A percentile compares a stretch with the other conserved stretches of the same genome.
Conservation (phyloP, 371 early-diverging fungal genomes). For the Mucor indicus region DNA sequence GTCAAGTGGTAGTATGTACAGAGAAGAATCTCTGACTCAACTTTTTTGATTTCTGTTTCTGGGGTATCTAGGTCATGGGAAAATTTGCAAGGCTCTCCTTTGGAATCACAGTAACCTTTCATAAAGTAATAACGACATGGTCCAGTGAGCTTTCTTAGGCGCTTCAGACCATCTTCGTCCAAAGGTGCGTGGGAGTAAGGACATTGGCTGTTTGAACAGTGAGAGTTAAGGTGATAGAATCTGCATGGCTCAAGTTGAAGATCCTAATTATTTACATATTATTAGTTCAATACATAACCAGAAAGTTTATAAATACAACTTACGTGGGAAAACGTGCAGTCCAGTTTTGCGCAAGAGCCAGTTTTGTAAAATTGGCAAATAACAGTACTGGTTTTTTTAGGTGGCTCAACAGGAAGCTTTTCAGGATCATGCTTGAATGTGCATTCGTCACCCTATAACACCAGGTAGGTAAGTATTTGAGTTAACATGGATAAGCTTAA, state of each 20-base stretch:
- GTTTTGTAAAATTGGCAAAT: constrained; percentile 30
- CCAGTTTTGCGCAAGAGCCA: constrained; percentile 21
- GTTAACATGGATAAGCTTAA: no score
- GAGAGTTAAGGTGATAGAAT: constrained; percentile 27
- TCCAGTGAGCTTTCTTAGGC: constrained; percentile 22
- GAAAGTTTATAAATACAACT: not conserved
- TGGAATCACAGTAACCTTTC: constrained; percentile 36
- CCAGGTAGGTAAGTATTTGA: no score
- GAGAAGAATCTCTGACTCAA: constrained; percentile 10
- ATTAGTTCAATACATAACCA: not conserved
- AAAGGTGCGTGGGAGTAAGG: constrained; percentile 34
- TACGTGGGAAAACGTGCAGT: constrained; percentile 36
- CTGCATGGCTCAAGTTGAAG: constrained; percentile 36
- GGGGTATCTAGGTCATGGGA: constrained; percentile 14
- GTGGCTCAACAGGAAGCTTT: not conserved
- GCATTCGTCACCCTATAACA: constrained; percentile 14
- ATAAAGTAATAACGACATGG: constrained; percentile 37
- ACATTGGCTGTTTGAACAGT: constrained; percentile 22
- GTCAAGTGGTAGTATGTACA: constrained; percentile 15
- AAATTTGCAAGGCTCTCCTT: constrained; percentile 29
- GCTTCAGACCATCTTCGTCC: not conserved
- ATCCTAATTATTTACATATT: constrained; percentile 20
- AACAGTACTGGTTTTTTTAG: not conserved
- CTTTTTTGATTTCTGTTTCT: constrained; percentile 2
- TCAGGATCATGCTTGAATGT: constrained; percentile 13